Evolutionary conservation across 2,329 filamentous ascomycete species (phyloP), one percentile per base, ranked within the genome.

Genomic region (Didymella segeticola): DNA sequence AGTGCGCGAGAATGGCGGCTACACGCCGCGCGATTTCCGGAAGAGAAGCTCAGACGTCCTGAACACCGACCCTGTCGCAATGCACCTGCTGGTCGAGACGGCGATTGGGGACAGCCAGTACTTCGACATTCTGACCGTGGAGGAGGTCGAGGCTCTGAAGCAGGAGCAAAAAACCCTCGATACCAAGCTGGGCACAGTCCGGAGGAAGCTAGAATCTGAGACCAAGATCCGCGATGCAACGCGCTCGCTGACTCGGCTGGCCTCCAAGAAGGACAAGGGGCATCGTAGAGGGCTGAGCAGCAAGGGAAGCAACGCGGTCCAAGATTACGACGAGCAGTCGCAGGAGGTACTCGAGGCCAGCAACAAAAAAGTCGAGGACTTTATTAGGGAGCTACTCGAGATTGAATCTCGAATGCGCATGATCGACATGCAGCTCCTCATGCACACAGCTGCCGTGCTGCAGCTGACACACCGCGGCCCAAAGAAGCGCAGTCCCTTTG

Each of bases 201-300:
- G 88, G 62, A 85, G 91, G 56, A 96, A 93, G 75, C 82, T 99
- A 30, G 87, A 88, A 26, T 86, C 98, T 38, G 95, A 99, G 74
- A 89, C 87, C 48, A 99, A 98, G 78, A 91, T 97, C 66, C 89
- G 92, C 65, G 93, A 98, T 81, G 95, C 95, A 1, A 91, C 95
- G 10, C 85, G 89, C 60, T 96, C 92, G 33, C 87, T 99, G 76
- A 88, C 88, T 53, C 88, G 89, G 65, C 80, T 99, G 25, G 91
- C 96, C 70, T 85, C 85, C 8, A 82, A 86, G n/a, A 81, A 82
- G 58, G 59, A 60, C 15, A 68, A 64, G 42, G 66, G 67, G 53
- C 82, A 75, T 71, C 82, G 73, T 75, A 87, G 78, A 53, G 77
- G 76, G 46, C 75, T 83, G 36, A 76, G 80, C 60, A 77, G 83